Percentiles rank a stretch among this genome's conserved stretches.
These are phyloP conservation scores for Eucalyptus brandiana DNA, from an alignment of 345 rosid species.

Conservation along the genomic window DNA sequence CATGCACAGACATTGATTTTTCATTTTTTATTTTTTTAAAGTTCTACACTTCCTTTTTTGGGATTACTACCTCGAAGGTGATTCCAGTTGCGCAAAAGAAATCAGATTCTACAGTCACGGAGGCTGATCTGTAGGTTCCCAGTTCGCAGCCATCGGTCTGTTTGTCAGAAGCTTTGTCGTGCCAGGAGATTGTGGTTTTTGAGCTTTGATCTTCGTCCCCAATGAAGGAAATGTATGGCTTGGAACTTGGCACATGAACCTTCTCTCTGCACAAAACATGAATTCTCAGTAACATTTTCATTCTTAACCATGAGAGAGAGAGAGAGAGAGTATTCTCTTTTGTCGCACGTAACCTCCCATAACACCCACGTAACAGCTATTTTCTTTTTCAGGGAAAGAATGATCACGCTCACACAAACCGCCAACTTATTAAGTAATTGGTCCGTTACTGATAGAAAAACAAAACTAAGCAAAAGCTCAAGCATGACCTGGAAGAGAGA, in stretches of 20 bases:
- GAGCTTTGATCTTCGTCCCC: conserved; percentile 30
- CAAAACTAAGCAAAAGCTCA: background rate
- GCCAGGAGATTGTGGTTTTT: conserved; percentile 60
- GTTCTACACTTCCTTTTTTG: background rate
- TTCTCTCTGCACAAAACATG: conserved; percentile 49
- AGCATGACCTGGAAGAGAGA: background rate
- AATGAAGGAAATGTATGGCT: conserved; percentile 70
- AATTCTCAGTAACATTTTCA: background rate
- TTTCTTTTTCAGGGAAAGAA: background rate
- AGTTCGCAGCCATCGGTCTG: conserved; percentile 25
- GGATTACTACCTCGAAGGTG: conserved; percentile 55
- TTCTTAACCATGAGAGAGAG: background rate
- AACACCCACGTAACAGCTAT: background rate
- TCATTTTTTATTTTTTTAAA: background rate
- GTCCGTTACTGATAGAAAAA: background rate
- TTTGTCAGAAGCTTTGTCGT: conserved; percentile 63
- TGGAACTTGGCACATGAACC: conserved; percentile 43
- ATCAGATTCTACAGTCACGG: conserved; percentile 60
- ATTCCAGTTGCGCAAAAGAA: conserved; percentile 74
- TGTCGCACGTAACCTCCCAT: background rate
- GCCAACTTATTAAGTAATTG: background rate
- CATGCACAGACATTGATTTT: background rate
- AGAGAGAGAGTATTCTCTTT: background rate
- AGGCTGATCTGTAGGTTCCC: conserved; percentile 73
- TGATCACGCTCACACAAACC: background rate